A percentile compares a stretch with the other conserved stretches of the same genome.
These are phyloP conservation scores for Suillus subaureus DNA, from an alignment of 768 basidiomycete species.

Conservation along the genomic window DNA sequence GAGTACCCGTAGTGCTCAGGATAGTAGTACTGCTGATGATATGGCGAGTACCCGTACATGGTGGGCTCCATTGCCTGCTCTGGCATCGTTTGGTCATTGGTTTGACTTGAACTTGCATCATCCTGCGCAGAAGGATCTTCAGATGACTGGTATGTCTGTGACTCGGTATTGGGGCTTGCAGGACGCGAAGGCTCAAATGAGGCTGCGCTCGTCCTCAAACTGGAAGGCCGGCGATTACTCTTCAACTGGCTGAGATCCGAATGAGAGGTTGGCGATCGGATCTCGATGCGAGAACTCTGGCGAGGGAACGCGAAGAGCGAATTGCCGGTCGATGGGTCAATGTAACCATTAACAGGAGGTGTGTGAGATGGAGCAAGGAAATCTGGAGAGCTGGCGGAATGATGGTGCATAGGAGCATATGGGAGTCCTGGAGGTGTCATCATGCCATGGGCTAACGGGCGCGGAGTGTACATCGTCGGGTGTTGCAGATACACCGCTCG, in stretches of 20 bases:
- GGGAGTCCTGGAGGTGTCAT: constrained; percentile 48
- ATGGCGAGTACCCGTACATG: constrained; percentile 60
- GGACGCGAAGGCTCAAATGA: constrained; percentile 50
- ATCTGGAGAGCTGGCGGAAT: constrained; percentile 62
- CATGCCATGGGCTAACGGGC: constrained; percentile 62
- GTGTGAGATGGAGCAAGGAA: constrained; percentile 61
- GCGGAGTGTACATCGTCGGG: constrained; percentile 66
- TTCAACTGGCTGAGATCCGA: constrained; percentile 27
- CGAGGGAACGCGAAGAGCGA: constrained; percentile 79
- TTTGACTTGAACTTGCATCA: constrained; percentile 18
- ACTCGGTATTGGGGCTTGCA: constrained; percentile 26
- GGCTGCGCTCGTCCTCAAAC: constrained; percentile 53
- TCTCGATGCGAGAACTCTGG: constrained; percentile 71
- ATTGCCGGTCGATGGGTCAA: constrained; percentile 65
- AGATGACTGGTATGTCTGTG: constrained; percentile 11
- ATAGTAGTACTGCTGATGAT: constrained; percentile 67
- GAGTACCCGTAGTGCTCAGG: constrained; percentile 69
- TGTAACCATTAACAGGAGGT: constrained; percentile 62
- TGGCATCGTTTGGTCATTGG: constrained; percentile 12
- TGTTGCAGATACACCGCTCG: constrained; percentile 74
- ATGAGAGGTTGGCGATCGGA: constrained; percentile 57
- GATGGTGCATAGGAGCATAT: constrained; percentile 64
- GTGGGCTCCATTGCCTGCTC: constrained; percentile 34
- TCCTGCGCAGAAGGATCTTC: constrained; percentile 20
- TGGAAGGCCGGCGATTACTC: constrained; percentile 35